Base-by-base conservation (phyloP, 1,139 yeast genomes). In the Casaregolazyma lundiana region DNA sequence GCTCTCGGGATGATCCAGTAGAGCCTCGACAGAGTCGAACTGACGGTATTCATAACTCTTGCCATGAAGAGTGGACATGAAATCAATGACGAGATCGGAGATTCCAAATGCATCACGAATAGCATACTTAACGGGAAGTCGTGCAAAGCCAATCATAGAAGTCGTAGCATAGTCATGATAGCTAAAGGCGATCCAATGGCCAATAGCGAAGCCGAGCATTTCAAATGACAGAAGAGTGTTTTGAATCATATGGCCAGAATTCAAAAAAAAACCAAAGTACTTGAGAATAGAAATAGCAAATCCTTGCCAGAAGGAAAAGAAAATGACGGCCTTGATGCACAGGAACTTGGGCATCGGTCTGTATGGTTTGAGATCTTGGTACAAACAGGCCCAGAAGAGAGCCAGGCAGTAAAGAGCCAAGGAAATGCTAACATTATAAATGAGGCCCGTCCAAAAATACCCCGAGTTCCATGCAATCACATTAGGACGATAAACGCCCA, bases 301-400 rank as follows among this genome's bases (percentile, higher is more conserved):
- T 0, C 96, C 92, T 63, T 92, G 98, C 98, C 98, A 92, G 64
- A 89, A 92, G 15, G 96, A 86, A 32, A 96, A 97, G 72, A 92
- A 92, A 48, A 94, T 90, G 49, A 92, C 87, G 54, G 89, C 73
- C 63, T 92, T 92, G 45, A 92, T 96, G 68, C 97, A 89, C 39
- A 94, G 65, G 62, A 92, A 92, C 65, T 94, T 94, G 7, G 95
- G 90, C 72, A 92, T 81, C 2, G 97, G 97, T 46, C 86, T 76
- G 67, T 84, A 90, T 0, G 86, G 89, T 47, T 72, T 74, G 56
- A 92, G 72, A 57, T 90, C 97, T 6, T 64, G 67, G 69, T 86
- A 81, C 16, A 92, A 69, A 52, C 95, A 86, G 60, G 81, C 84
- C 98, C 98, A 92, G 64, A 92, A 92, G 44, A 90, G 70, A 0